Evolutionary conservation across 345 rosid genomes (phyloP).

Genomic region (Noccaea caerulescens): DNA sequence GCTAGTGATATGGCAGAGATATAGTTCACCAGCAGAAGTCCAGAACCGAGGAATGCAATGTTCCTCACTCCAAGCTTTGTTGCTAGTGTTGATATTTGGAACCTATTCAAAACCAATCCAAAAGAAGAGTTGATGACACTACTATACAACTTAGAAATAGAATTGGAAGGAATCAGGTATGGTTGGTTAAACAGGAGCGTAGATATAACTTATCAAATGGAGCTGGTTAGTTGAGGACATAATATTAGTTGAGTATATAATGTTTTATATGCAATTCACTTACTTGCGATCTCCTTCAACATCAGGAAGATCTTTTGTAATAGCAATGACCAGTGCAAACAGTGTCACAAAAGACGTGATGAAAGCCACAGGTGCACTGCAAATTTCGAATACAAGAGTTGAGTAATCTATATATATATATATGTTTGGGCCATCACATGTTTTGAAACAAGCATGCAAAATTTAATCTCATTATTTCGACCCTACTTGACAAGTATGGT

Average conservation of each 20-base stretch:
- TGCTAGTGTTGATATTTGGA: constrained; percentile 88
- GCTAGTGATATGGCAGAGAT: constrained; percentile 73
- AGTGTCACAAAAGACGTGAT: constrained; percentile 87
- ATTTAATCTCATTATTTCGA: not conserved
- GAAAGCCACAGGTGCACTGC: constrained; percentile 96
- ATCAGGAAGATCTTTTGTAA: constrained; percentile 95
- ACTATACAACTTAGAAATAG: not conserved
- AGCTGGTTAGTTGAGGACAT: too few species aligned
- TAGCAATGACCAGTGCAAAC: constrained; percentile 92
- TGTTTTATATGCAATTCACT: constrained; percentile 38
- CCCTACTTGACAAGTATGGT: not conserved
- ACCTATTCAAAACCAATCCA: constrained; percentile 52
- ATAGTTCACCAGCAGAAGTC: constrained; percentile 82
- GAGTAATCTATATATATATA: constrained; percentile 11
- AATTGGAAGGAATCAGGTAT: not conserved
- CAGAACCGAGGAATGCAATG: constrained; percentile 87
- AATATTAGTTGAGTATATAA: not conserved
- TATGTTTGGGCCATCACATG: constrained; percentile 7
- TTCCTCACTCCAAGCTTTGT: constrained; percentile 95
- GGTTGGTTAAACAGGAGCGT: not conserved
- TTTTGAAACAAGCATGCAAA: constrained; percentile 5
- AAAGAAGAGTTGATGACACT: not conserved
- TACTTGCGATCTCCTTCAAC: constrained; percentile 99
- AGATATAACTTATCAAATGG: too few species aligned
- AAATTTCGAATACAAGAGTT: constrained; percentile 18